Base-by-base conservation (phyloP, 2,329 filamentous ascomycete species). In the Ophiocordyceps camponoti-floridani region DNA sequence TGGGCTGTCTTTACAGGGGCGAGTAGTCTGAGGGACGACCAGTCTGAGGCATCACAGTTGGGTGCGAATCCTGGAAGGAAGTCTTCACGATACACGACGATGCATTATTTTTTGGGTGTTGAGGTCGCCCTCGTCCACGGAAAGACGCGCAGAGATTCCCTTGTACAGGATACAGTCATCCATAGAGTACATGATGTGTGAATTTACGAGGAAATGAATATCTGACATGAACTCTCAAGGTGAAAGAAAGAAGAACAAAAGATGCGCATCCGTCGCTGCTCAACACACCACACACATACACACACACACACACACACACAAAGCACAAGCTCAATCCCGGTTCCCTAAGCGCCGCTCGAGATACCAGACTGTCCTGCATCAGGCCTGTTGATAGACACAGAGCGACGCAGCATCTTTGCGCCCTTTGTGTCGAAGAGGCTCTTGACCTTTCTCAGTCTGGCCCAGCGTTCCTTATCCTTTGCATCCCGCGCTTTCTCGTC, bases 391-490 rank as follows among this genome's bases (percentile, higher is more conserved):
- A 61, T 51, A 4, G 35, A 38, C 16, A 41, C 23, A 27, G 63
- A 59, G 33, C 61, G 61, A 45, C 61, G 63, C 44, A 69, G 58
- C 55, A 72, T 79, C 56, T 67, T 76, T 9, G 67, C 64, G 2
- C 68, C 70, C 58, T 82, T 84, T 6, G 74, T 69, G 49, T 82
- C 77, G 53, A 86, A 77, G 42, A 83, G 61, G 54, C 79, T 83
- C 67, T 82, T 82, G 47, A 86, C 79, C 47, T 75, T 72, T 53
- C 78, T 72, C 49, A 86, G 61, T 51, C 78, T 71, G n/a, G 78
- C 73, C 80, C 80, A 84, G 50, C 81, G 69, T 59, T 82, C 78
- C 58, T 82, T 82, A 48, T 85, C 81, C 56, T 81, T 81, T 41
- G 63, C 68, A 42, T 69, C 66, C 26, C 68, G 63, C 0, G 58